Percentiles rank a stretch among this genome's conserved stretches.
These are phyloP conservation scores for Straminergon stramineum DNA, from an alignment of 225 moss, liverwort and hornwort genomes.

Conservation along the genomic window DNA sequence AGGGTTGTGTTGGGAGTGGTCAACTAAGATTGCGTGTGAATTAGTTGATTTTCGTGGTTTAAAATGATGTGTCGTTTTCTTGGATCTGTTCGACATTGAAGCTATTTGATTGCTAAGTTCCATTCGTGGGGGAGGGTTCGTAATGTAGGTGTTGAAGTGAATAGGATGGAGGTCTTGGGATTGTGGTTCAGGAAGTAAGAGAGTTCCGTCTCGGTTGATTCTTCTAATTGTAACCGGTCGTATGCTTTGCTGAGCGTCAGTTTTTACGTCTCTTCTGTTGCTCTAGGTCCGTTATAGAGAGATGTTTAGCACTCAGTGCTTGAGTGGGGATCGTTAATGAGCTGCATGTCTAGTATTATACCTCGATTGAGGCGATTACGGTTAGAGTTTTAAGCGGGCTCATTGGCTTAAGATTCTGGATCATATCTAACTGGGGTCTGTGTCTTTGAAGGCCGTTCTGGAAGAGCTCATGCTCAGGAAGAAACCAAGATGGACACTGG, in stretches of 20 bases:
- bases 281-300: not conserved
- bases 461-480: conserved; percentile 38
- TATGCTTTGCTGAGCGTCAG: not conserved
- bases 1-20: not conserved
- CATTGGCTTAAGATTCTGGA: not conserved
- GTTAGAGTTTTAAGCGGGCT: not conserved
- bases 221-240: not conserved
- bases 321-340: not conserved
- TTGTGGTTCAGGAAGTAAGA: not conserved
- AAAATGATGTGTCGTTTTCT: not conserved
- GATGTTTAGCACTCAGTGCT: not conserved
- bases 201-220: not conserved
- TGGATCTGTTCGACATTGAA: not conserved
- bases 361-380: not conserved
- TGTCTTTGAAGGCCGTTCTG: conserved; percentile 18
- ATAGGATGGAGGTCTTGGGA: not conserved
- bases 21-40: not conserved
- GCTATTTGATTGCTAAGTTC: not conserved
- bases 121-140: not conserved
- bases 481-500: conserved; percentile 32
- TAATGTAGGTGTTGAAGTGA: not conserved
- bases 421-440: not conserved
- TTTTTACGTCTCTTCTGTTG: not conserved
- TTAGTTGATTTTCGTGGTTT: not conserved
- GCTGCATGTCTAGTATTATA: not conserved